Percentiles rank a stretch among this genome's conserved stretches.
phyloP scores from a whole-genome alignment of 1,139 yeast species.

The Geotrichum restrictum region DNA sequence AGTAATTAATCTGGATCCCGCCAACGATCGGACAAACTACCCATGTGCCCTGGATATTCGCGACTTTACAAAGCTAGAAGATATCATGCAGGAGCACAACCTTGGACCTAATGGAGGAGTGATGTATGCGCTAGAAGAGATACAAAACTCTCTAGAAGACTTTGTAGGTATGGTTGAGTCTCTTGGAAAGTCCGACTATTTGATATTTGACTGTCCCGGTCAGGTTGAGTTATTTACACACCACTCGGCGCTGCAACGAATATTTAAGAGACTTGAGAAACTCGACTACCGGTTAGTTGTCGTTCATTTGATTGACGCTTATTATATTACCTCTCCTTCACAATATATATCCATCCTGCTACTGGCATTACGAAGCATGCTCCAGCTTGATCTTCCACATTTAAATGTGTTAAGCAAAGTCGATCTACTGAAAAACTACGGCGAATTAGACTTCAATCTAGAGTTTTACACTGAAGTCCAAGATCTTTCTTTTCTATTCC shows the following conservation, averaged over 20 bases:
- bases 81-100: slow-evolving; percentile 76
- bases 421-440: slow-evolving; percentile 70
- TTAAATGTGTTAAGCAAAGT: slow-evolving; percentile 88
- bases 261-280: slow-evolving; percentile 68
- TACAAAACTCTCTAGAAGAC: slow-evolving; percentile 52
- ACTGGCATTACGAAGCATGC: slow-evolving; percentile 84
- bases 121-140: slow-evolving; percentile 75
- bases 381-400: slow-evolving; percentile 88
- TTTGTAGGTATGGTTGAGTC: slow-evolving; percentile 57
- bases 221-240: slow-evolving; percentile 95
- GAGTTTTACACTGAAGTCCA: slow-evolving; percentile 92
- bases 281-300: slow-evolving; percentile 75
- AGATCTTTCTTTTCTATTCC: slow-evolving; percentile 65
- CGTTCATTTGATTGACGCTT: slow-evolving; percentile 82
- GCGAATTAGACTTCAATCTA: slow-evolving; percentile 56
- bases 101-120: slow-evolving; percentile 96
- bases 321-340: slow-evolving; percentile 79
- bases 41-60: slow-evolving; percentile 84
- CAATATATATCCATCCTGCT: slow-evolving; percentile 83
- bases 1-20: slow-evolving; percentile 87
- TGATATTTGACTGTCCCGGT: slow-evolving; percentile 95
- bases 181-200: slow-evolving; percentile 61
- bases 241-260: slow-evolving; percentile 70
- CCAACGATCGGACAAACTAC: slow-evolving; percentile 79
- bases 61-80: slow-evolving; percentile 82